Base-by-base conservation (phyloP, 306 rosid species). In the Pterocarpus macrocarpus region DNA sequence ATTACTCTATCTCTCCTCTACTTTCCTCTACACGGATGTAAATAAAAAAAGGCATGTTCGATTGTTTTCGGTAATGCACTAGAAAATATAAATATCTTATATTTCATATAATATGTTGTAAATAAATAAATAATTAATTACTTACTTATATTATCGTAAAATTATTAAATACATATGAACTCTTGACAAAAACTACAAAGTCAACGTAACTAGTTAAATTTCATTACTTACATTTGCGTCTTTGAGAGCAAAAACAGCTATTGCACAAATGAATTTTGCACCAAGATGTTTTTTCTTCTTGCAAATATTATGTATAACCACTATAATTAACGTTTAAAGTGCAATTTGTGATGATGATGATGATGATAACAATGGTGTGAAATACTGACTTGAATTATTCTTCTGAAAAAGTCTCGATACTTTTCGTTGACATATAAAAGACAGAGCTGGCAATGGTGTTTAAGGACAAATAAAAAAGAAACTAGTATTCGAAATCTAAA, bases 391-490 rank as follows among this genome's bases (percentile, higher is more conserved):
- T 32, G 72, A 22, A 75, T 14, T 8, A 32, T n/a, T 69, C 7
- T 11, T 10, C 3, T 2, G 67, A 82, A 75, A 7, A 22, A 50
- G 52, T 16, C 22, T 15, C 3, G 61, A 69, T 53, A 50, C 14
- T 34, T 80, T 80, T 49, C 34, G 33, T 81, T 76, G 64, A 80
- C 56, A 76, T 47, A 41, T 47, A 57, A 58, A 85, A 64, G 67
- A 17, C 68, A 11, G 35, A 64, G 84, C 82, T 80, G 58, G 77
- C 68, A 80, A n/a, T 28, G 16, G 22, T 14, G 47, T 56, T 56
- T n/a, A 36, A 6, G 39, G 11, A 57, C 5, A 14, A 43, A 36
- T 33, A 55, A 35, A 14, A 17, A 14, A n/a, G 16, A 35, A 64
- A 15, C 0, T 47, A 11, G 2, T 5, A 4, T 12, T 14, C 7